Evolutionary conservation across 176 grass and related monocot genomes (phyloP), one percentile per base, ranked within the genome.

Genomic region (Poa pratensis): DNA sequence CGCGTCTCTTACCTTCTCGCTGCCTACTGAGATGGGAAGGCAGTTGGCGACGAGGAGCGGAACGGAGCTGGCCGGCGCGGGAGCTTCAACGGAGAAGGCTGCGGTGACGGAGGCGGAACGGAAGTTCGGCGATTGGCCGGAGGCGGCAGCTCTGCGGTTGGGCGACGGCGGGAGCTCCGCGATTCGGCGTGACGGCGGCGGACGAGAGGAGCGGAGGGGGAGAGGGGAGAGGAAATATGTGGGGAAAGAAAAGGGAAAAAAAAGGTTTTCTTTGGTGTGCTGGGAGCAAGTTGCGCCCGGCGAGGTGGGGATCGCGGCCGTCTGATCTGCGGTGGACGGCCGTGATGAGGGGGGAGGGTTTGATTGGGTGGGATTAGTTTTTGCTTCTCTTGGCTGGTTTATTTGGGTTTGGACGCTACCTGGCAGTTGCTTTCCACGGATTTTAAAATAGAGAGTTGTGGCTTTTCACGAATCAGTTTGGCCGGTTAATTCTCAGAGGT

Each of bases 191-290:
- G 87, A 84, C 53, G 65, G 73, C 79, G 73, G 88, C 16, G 51
- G 11, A 28, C 14, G 87, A 14, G 49, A 6, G 28, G 50, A 16
- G 19, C 6, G 26, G 49, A 50, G 16, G 16, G 7, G 39, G 64
- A 54, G 83, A 26, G 16, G 7, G 39, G 64, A 54, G 83, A 26
- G 80, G 84, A 87, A 90, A 87, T 87, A 57, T 37, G 80, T 12
- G 46, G 57, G 57, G 82, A 83, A 83, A 79, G 73, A 74, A 90
- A 83, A 66, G 49, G 19, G 5, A 24, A 39, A 77, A 28, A 74
- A 74, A 8, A 45, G 75, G 59, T 76, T 49, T 75, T 75, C 67
- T 87, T 79, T 30, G 80, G 55, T 57, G 64, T 46, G 83, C 63
- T 77, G 78, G 83, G 35, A n/a, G 35, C 78, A 69, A 66, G 72